A percentile compares a stretch with the other conserved stretches of the same genome.
These are phyloP conservation scores for Neurospora sp. DNA, from an alignment of 495 filamentous ascomycete species.

Conservation along the genomic window DNA sequence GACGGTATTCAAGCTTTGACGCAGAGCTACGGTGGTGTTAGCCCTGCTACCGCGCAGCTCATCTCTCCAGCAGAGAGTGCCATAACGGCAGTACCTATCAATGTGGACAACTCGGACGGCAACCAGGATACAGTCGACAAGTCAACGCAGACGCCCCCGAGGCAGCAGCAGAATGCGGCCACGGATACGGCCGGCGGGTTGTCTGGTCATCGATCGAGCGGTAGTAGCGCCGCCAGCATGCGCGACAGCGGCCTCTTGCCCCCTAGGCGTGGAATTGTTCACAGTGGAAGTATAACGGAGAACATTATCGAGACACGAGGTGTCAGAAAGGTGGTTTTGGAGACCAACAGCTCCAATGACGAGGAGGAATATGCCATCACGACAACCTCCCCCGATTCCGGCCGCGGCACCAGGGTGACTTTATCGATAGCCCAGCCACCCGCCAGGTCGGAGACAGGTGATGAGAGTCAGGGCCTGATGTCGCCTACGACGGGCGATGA, in stretches of 20 bases:
- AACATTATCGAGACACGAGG: slow-evolving; percentile 74
- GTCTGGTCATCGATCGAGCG: slow-evolving; percentile 1
- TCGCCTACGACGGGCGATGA: slow-evolving; percentile 8
- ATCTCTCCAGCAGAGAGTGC: slow-evolving; percentile 12
- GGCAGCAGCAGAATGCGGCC: slow-evolving; percentile 10
- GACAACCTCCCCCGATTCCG: slow-evolving; percentile 6
- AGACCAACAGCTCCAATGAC: slow-evolving; percentile 47
- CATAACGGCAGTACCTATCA: background rate
- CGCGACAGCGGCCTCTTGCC: slow-evolving; percentile 7
- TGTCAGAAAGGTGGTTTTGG: slow-evolving; percentile 75
- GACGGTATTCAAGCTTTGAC: slow-evolving; percentile 61
- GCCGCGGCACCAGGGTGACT: slow-evolving; percentile 1
- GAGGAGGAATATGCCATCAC: slow-evolving; percentile 18
- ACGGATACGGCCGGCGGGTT: slow-evolving; percentile 12
- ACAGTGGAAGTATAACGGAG: slow-evolving; percentile 83
- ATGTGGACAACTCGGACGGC: slow-evolving; percentile 1
- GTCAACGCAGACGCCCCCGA: background rate
- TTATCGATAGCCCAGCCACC: background rate
- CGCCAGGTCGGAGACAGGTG: background rate
- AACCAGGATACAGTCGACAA: background rate
- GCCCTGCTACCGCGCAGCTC: slow-evolving; percentile 20
- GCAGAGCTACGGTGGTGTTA: slow-evolving; percentile 54
- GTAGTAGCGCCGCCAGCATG: slow-evolving; percentile 15
- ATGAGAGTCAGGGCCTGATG: slow-evolving; percentile 8
- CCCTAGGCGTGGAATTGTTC: slow-evolving; percentile 46